A percentile compares a stretch with the other conserved stretches of the same genome.
Evolutionary conservation across 306 rosid species (phyloP).

Genomic region (Prunus mira): DNA sequence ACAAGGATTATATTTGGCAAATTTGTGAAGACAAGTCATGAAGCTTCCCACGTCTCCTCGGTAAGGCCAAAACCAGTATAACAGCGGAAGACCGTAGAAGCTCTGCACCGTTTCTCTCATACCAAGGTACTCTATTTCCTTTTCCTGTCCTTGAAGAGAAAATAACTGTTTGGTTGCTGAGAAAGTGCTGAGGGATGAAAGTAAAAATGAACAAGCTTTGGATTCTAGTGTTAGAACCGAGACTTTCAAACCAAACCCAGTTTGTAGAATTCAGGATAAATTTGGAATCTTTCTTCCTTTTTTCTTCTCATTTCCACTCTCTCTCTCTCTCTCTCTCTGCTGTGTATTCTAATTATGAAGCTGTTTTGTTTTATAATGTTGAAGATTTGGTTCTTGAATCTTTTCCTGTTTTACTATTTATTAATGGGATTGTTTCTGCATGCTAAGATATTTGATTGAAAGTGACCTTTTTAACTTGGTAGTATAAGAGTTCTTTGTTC

Average conservation of each 20-base stretch:
- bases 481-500: background rate
- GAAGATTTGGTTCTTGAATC: background rate
- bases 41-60: background rate
- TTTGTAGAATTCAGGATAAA: background rate
- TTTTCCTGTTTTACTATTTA: background rate
- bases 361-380: too few species aligned
- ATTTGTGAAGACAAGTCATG: background rate
- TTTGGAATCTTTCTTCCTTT: conserved; percentile 3
- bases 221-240: background rate
- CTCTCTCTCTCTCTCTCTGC: background rate
- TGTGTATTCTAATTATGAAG: too few species aligned
- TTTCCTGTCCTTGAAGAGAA: background rate
- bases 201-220: background rate
- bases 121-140: conserved; percentile 1
- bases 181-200: conserved; percentile 1
- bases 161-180: conserved; percentile 20
- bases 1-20: background rate
- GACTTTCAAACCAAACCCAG: background rate
- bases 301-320: background rate
- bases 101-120: conserved; percentile 3
- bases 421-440: conserved; percentile 8
- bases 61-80: too few species aligned
- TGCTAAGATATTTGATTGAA: conserved; percentile 10
- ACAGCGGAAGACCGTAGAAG: background rate
- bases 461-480: conserved; percentile 18